Evolutionary conservation across 192 early-diverging fungal genomes (phyloP).

Genomic region (Coemansia sp.): DNA sequence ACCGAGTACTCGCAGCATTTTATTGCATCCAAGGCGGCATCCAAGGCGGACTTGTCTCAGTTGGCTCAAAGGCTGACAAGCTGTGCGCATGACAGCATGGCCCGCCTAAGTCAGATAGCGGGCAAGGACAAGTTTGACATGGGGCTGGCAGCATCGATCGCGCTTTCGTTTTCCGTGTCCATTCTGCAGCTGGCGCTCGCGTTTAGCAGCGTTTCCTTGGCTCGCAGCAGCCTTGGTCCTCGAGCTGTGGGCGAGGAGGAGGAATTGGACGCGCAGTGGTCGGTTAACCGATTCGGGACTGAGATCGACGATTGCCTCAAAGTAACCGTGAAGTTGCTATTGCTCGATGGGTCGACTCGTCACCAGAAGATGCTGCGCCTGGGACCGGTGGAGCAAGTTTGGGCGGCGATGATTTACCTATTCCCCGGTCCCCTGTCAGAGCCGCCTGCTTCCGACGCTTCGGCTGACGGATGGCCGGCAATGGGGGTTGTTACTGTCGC

Average conservation of each 20-base stretch:
- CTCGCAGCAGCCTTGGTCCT: slow-evolving; percentile 8
- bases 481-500: slow-evolving; percentile 6
- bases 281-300: slow-evolving; percentile 11
- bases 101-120: slow-evolving; percentile 9
- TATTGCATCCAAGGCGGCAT: slow-evolving; percentile 3
- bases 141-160: slow-evolving; percentile 16
- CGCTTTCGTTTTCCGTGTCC: slow-evolving; percentile 19
- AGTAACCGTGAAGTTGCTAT: slow-evolving; percentile 17
- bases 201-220: slow-evolving; percentile 4
- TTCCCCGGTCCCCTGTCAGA: slow-evolving; percentile 1
- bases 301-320: slow-evolving; percentile 29
- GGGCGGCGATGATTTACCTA: slow-evolving; percentile 32
- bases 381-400: slow-evolving; percentile 17
- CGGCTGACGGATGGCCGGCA: neutral
- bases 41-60: slow-evolving; percentile 13
- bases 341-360: neutral
- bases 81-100: slow-evolving; percentile 7
- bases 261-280: slow-evolving; percentile 13
- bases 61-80: slow-evolving; percentile 11
- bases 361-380: neutral
- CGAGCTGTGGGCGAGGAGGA: slow-evolving; percentile 41
- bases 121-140: neutral
- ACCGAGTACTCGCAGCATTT: slow-evolving; percentile 35
- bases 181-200: slow-evolving; percentile 32
- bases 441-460: neutral